These are phyloP conservation scores for Colletotrichum cuscutae DNA, from an alignment of 2,329 filamentous ascomycete genomes.

Conservation along the genomic window DNA sequence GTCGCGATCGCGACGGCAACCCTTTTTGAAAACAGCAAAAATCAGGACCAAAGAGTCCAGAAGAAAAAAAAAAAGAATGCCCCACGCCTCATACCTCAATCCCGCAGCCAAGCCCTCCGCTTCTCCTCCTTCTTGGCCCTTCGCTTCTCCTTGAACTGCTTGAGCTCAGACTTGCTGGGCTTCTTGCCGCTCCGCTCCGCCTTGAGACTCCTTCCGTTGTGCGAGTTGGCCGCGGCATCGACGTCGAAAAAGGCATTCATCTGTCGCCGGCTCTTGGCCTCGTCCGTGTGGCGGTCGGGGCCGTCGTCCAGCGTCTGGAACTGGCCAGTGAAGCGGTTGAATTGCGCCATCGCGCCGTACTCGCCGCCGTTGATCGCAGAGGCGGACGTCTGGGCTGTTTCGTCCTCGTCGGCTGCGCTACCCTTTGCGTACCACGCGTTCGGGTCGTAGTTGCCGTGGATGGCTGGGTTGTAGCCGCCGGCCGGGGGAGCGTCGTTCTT, in stretches of 20 bases:
- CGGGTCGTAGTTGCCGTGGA: constrained; percentile 96
- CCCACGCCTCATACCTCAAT: constrained; percentile 61
- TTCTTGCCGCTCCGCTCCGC: constrained; percentile 90
- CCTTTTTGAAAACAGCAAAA: not conserved
- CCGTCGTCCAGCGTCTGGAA: constrained; percentile 77
- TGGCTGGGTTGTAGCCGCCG: constrained; percentile 92
- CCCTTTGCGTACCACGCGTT: constrained; percentile 91
- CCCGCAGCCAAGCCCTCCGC: constrained; percentile 87
- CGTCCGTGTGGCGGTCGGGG: constrained; percentile 83
- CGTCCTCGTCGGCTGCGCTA: constrained; percentile 55
- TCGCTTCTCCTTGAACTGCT: constrained; percentile 91
- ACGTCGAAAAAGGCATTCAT: constrained; percentile 97
- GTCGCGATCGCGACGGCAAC: constrained; percentile 3
- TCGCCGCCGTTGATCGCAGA: constrained; percentile 63
- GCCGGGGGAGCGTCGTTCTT: constrained; percentile 55
- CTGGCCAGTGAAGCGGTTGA: constrained; percentile 90
- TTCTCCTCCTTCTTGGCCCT: constrained; percentile 94
- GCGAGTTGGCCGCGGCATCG: constrained; percentile 89
- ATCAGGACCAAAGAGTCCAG: not conserved
- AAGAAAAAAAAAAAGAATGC: not conserved
- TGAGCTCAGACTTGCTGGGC: constrained; percentile 85
- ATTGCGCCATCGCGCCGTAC: constrained; percentile 70
- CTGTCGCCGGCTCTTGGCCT: constrained; percentile 87
- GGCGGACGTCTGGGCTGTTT: constrained; percentile 47
- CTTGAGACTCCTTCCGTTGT: constrained; percentile 90